Base-by-base conservation (phyloP, 441 rosid species). In the Populus trichocarpa region DNA sequence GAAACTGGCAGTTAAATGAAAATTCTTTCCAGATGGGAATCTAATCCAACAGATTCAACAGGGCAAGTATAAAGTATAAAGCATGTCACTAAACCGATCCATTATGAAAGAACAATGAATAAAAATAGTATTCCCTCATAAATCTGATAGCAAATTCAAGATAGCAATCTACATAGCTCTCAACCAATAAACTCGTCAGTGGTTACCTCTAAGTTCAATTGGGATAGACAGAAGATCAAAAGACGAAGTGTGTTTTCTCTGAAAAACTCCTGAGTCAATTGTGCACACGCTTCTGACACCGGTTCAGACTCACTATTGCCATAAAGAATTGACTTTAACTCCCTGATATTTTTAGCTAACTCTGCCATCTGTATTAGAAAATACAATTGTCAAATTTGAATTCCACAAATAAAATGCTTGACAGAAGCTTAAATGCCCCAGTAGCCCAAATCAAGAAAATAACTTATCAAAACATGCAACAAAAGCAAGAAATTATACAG, bases 231-330 rank as follows among this genome's bases (percentile, higher is more conserved):
- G 1, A 80, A 70, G 18, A 96, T 92, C 81, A 96, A 76, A 22
- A 91, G 89, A 35, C 97, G 89, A 38, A 96, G 80, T 0, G 96
- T 90, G 81, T 96, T 89, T 79, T 92, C 96, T 84, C 74, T 87
- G 84, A 96, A 94, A 82, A 96, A 96, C n/a, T n/a, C n/a, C n/a
- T n/a, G n/a, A n/a, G n/a, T n/a, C n/a, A n/a, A n/a, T n/a, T n/a
- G n/a, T n/a, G 93, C 89, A 84, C 97, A 96, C 32, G 97, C 97
- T 81, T 96, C 98, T 1, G 98, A 76, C 0, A 96, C 89, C 36
- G 99, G 99, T 87, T 96, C 99, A n/a, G 97, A 89, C 74, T 96
- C 99, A 69, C 97, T 92, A 79, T 92, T 85, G 16, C 99, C 99
- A 73, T 96, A 96, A 18, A 96, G 95, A 85, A 91, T 90, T 2